A percentile compares a stretch with the other conserved stretches of the same genome.
Evolutionary conservation across 345 rosid species (phyloP).

Genomic region (Aurinia saxatilis): DNA sequence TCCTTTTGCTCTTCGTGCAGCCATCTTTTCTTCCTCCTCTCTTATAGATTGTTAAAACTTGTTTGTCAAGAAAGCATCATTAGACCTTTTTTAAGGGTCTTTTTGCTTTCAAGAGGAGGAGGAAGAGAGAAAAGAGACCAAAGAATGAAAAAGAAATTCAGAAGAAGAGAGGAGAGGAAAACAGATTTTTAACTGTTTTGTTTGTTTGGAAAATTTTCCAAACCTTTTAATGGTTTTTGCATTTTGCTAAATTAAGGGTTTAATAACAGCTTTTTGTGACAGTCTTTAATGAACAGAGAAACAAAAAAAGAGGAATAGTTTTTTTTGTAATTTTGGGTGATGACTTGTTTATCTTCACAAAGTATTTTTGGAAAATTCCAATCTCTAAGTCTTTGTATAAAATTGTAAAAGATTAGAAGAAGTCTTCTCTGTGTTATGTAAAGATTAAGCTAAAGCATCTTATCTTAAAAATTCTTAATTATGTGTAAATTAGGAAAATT

Average conservation of each 20-base stretch:
- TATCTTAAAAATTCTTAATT: not conserved
- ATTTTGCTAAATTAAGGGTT: slow-evolving; percentile 12
- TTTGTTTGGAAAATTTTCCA: not conserved
- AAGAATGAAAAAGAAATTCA: not conserved
- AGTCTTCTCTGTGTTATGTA: not conserved
- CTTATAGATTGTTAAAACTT: slow-evolving; percentile 9
- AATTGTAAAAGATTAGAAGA: too few relatives aligned
- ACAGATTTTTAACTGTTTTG: slow-evolving; percentile 9
- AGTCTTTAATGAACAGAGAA: slow-evolving; percentile 1
- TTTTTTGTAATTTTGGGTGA: slow-evolving; percentile 2
- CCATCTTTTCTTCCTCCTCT: slow-evolving; percentile 3
- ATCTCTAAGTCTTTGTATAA: not conserved
- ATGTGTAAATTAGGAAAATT: not conserved
- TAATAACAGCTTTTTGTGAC: not conserved
- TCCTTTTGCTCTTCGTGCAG: slow-evolving; percentile 17
- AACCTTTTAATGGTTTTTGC: slow-evolving; percentile 8
- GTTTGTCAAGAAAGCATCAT: not conserved
- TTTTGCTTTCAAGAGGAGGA: not conserved
- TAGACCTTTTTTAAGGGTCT: not conserved
- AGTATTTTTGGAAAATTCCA: slow-evolving; percentile 9
- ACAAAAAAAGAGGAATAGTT: not conserved
- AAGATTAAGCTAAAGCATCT: not conserved
- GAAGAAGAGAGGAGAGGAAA: not conserved
- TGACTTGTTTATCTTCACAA: not conserved
- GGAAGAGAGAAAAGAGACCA: not conserved